Conservation (phyloP, 495 filamentous ascomycete species). For the Trichoderma reesei region DNA sequence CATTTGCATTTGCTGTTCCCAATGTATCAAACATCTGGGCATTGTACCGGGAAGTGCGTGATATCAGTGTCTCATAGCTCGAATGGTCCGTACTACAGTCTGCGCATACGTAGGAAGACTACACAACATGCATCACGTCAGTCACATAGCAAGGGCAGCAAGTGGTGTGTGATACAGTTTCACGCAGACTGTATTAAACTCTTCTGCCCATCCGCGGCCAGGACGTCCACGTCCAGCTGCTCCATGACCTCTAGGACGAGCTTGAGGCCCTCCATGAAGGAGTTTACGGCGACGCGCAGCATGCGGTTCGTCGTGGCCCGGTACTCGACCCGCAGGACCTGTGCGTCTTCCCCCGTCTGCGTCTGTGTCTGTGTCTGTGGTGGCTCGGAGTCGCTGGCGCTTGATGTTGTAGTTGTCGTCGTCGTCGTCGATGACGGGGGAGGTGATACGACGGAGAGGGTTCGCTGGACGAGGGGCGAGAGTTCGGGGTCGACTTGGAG, state of each 20-base stretch:
- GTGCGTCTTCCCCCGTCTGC: constrained; percentile 33
- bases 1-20: too few species aligned
- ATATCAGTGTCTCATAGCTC: too few species aligned
- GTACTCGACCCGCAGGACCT: constrained; percentile 66
- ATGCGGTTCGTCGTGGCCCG: constrained; percentile 87
- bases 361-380: background rate
- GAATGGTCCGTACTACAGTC: background rate
- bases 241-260: constrained; percentile 79
- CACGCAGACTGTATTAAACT: background rate
- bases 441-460: constrained; percentile 45
- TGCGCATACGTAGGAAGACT: background rate
- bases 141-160: background rate
- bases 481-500: constrained; percentile 83
- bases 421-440: constrained; percentile 14
- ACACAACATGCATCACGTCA: background rate
- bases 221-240: constrained; percentile 79
- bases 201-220: constrained; percentile 24
- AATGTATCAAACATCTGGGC: too few species aligned
- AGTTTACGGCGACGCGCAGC: constrained; percentile 93
- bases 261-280: constrained; percentile 87
- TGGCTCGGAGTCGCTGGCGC: too few species aligned
- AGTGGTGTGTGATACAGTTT: background rate
- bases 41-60: too few species aligned
- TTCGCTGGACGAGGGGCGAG: constrained; percentile 68
- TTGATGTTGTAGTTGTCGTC: constrained; percentile 4